These are phyloP conservation scores for Epichloe gansuensis DNA, from an alignment of 2,329 filamentous ascomycete genomes.

Conservation along the genomic window DNA sequence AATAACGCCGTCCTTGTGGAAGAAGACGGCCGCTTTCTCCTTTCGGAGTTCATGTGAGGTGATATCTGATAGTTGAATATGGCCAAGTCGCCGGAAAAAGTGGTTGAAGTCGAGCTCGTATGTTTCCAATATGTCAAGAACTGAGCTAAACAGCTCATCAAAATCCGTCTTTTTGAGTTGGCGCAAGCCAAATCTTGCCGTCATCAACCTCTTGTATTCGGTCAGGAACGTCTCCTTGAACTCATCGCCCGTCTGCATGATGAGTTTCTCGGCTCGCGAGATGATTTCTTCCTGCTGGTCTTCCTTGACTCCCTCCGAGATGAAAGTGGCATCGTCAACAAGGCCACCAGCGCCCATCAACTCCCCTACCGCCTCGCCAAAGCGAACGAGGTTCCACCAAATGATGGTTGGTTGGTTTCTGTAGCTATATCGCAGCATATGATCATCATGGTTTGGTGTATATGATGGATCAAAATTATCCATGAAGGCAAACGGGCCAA, in stretches of 20 bases:
- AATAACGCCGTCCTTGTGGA: constrained; percentile 58
- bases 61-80: constrained; percentile 49
- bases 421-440: constrained; percentile 78
- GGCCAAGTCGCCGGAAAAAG: constrained; percentile 72
- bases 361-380: constrained; percentile 83
- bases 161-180: constrained; percentile 63
- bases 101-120: constrained; percentile 88
- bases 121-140: constrained; percentile 70
- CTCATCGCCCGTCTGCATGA: constrained; percentile 70
- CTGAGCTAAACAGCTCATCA: constrained; percentile 64
- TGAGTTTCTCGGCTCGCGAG: constrained; percentile 70
- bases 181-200: constrained; percentile 63
- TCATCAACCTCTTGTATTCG: constrained; percentile 87
- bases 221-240: constrained; percentile 76
- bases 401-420: constrained; percentile 90
- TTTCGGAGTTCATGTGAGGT: constrained; percentile 51
- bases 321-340: constrained; percentile 61
- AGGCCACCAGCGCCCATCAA: constrained; percentile 64
- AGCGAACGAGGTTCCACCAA: constrained; percentile 94
- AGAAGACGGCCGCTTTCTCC: constrained; percentile 59
- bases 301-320: constrained; percentile 53
- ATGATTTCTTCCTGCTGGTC: constrained; percentile 60
- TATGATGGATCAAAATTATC: constrained; percentile 92
- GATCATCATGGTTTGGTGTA: constrained; percentile 94
- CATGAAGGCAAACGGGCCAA: constrained; percentile 93